Percentiles rank a stretch among this genome's conserved stretches.
phyloP scores from a whole-genome alignment of 352 stramenopile species.

The Phytophthora fragariaefolia region DNA sequence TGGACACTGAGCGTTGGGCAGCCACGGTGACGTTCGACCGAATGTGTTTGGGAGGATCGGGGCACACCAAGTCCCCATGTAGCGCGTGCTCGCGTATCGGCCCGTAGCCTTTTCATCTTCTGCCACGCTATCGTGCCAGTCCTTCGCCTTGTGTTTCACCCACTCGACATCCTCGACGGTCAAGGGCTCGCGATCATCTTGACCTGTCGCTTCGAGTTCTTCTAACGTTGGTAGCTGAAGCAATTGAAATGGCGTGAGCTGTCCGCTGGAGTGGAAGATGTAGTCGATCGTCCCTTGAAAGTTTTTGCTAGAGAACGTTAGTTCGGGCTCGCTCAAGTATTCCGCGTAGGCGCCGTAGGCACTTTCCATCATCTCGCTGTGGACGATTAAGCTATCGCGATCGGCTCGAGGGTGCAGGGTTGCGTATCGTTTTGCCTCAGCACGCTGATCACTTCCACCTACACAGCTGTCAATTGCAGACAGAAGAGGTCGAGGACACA shows the following conservation, averaged over 20 bases:
- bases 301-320: conserved; percentile 68
- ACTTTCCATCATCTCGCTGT: conserved; percentile 74
- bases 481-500: conserved; percentile 48
- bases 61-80: conserved; percentile 59
- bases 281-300: conserved; percentile 83
- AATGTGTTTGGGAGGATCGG: conserved; percentile 52
- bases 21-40: conserved; percentile 37
- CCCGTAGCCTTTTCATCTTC: conserved; percentile 21
- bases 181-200: conserved; percentile 40
- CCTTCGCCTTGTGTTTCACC: conserved; percentile 43
- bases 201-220: conserved; percentile 44
- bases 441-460: conserved; percentile 13
- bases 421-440: conserved; percentile 40
- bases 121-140: conserved; percentile 46
- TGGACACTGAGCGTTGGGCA: conserved; percentile 73
- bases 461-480: conserved; percentile 10
- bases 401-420: conserved; percentile 50
- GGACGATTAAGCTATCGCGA: conserved; percentile 57
- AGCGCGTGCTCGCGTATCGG: conserved; percentile 32
- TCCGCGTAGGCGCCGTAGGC: conserved; percentile 70
- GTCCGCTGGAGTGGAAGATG: conserved; percentile 77
- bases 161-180: conserved; percentile 44
- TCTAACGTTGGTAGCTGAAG: conserved; percentile 60
- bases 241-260: conserved; percentile 62
- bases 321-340: conserved; percentile 65